Evolutionary conservation across 148 eudicot species (phyloP), one percentile per base, ranked within the genome.

Genomic region (Rhododendron williamsianum): DNA sequence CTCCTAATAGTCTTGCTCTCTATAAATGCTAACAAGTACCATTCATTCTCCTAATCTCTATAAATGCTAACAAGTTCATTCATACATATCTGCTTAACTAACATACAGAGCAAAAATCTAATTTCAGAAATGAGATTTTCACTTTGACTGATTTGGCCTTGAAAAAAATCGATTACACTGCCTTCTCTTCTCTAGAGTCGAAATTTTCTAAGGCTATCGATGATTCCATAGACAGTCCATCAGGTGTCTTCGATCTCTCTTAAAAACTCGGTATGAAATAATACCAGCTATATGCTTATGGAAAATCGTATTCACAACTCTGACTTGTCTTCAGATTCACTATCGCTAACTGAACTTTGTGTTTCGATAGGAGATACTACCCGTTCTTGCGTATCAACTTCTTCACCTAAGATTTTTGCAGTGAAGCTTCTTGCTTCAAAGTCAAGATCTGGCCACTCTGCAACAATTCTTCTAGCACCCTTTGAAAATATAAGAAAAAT

Each of bases 381-480:
- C 21, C 84, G 84, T 85, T 90, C 93, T 84, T 87, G 83, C 9
- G 86, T 85, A 69, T 90, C 95, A 67, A 91, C 73, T 73, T 91
- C 91, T 89, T 96, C 98, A 23, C 97, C 98, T 87, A 91, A 84
- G 35, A 93, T 90, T 86, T 89, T 94, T 41, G 97, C 91, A 60
- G 99, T 96, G 87, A 95, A 93, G 10, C 82, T 86, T 86, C 97
- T 90, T 45, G 98, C 99, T 93, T 96, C 98, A 6, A 82, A 85
- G 72, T 96, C 99, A 23, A 96, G 95, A 86, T 96, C 97, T 54
- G 92, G 80, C 99, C 99, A 96, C 89, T 96, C 99, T 3, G 92
- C 33, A 80, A 96, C 90, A 84, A 96, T 96, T 91, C 99, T 94
- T 91, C 90, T 92, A 43, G 99, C 99, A 86, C 99, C 99, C 99